phyloP scores from a whole-genome alignment of 306 rosid species.

The Cucurbita ficifolia region DNA sequence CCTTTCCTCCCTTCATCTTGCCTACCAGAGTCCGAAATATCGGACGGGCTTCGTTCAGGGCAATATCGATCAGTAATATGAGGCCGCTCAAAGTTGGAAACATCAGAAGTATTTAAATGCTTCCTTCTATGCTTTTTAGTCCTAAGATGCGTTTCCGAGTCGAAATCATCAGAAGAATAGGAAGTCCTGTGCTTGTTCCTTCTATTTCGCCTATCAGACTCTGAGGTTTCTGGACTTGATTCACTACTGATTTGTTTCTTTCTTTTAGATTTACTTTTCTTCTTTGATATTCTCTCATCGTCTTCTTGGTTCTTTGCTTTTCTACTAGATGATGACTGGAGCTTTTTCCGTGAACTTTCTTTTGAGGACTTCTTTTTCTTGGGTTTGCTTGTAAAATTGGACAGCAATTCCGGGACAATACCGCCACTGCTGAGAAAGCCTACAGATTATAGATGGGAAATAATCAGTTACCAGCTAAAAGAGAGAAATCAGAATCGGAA shows the following conservation, averaged over 20 bases:
- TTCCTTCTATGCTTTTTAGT: constrained; percentile 14
- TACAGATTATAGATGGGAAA: constrained; percentile 12
- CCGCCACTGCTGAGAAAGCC: constrained; percentile 70
- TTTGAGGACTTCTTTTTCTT: constrained; percentile 34
- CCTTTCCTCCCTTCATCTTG: constrained; percentile 10
- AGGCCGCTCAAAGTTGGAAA: constrained; percentile 16
- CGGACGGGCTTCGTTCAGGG: constrained; percentile 31
- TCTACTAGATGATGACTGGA: constrained; percentile 10
- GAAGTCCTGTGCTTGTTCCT: constrained; percentile 3
- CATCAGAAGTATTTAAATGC: constrained; percentile 25
- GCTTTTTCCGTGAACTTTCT: constrained; percentile 37
- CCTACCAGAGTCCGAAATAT: constrained; percentile 18
- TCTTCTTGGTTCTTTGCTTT: constrained; percentile 22
- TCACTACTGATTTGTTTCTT: constrained; percentile 25
- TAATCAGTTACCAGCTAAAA: not conserved
- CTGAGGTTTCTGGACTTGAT: constrained; percentile 39
- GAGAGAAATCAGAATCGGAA: not conserved
- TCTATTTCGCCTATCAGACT: constrained; percentile 15
- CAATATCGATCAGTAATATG: constrained; percentile 16
- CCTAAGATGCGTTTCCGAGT: constrained; percentile 8
- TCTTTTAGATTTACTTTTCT: constrained; percentile 28
- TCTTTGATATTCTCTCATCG: constrained; percentile 29
- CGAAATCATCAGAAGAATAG: constrained; percentile 4
- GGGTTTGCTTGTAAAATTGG: constrained; percentile 55
- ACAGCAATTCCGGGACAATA: constrained; percentile 51